Conservation (phyloP, 2,329 filamentous ascomycete genomes). For the Nemania sp. region DNA sequence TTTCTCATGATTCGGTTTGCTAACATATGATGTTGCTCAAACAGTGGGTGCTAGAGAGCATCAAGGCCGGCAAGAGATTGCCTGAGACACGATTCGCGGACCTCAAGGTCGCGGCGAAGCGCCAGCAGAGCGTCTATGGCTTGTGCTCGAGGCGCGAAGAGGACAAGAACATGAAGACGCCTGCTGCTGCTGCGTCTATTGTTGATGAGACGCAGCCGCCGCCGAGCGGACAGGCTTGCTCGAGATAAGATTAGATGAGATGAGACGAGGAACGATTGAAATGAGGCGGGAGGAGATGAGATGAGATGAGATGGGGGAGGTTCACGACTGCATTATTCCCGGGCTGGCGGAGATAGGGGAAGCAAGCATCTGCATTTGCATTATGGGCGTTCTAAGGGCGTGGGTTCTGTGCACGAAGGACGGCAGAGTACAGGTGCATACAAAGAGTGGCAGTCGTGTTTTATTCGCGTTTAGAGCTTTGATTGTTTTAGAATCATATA, state of each 20-base stretch:
- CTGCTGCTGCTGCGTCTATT: neutral
- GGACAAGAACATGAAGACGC: neutral
- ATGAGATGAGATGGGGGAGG: neutral
- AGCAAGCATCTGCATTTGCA: too few species aligned
- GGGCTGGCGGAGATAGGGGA: too few species aligned
- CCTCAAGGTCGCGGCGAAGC: slow-evolving; percentile 62
- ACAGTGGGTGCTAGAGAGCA: slow-evolving; percentile 78
- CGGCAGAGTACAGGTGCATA: too few species aligned
- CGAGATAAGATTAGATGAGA: neutral
- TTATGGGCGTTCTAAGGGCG: too few species aligned
- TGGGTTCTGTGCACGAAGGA: too few species aligned
- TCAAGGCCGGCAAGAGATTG: slow-evolving; percentile 73
- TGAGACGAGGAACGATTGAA: neutral
- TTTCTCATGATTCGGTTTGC: too few species aligned
- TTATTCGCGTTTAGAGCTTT: too few species aligned
- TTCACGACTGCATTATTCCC: too few species aligned
- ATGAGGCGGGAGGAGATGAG: too few species aligned
- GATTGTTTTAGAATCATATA: too few species aligned
- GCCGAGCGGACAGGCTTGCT: slow-evolving; percentile 17
- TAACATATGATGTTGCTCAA: neutral
- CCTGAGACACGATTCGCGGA: slow-evolving; percentile 73
- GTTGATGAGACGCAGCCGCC: slow-evolving; percentile 12
- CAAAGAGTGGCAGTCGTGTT: too few species aligned
- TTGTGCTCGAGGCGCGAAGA: slow-evolving; percentile 45
- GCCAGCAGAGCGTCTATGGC: slow-evolving; percentile 66